Evolutionary conservation across 140 eudicot species (phyloP), one percentile per base, ranked within the genome.

Genomic region (Erigeron philadelphicus): DNA sequence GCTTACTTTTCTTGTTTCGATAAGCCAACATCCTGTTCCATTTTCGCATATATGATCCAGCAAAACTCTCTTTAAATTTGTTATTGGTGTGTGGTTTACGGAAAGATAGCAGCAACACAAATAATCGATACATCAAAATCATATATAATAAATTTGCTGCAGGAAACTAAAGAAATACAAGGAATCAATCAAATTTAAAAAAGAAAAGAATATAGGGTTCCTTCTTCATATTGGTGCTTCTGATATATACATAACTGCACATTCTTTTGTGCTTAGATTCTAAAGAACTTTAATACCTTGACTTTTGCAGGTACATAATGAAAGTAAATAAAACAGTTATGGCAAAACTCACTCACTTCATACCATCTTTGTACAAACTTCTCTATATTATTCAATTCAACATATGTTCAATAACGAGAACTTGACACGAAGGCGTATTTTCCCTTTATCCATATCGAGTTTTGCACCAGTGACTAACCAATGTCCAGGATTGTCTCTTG

Each of bases 381-480:
- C 44, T 35, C 21, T 13, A 40, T 18, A 13, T 61, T 61, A 43
- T 42, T 19, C 61, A 56, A 12, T 35, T 76, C 49, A 84, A 63
- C 76, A 78, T 45, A 81, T 54, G 76, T 87, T 79, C 76, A 93
- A 41, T 74, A 89, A 80, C 17, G 99, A 85, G 72, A 89, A 94
- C 74, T 94, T 89, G 8, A 87, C 97, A 54, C 78, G 80, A 40
- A 94, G 77, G 64, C 89, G 78, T n/a, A 94, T 83, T 77, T 89
- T 89, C 58, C 97, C 94, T 70, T 79, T 83, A 43, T 83, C 80
- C 64, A 87, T 41, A 31, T 84, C 79, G 62, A 94, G 77, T 70
- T 84, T 94, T 7, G 99, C 99, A 42, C 97, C 99, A 0, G 96
- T 89, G 8, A 85, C 95, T 70, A 94, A 72, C 99, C 99, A 94